Conservation (phyloP, 2,329 filamentous ascomycete genomes). For the Exophiala dermatitidis region DNA sequence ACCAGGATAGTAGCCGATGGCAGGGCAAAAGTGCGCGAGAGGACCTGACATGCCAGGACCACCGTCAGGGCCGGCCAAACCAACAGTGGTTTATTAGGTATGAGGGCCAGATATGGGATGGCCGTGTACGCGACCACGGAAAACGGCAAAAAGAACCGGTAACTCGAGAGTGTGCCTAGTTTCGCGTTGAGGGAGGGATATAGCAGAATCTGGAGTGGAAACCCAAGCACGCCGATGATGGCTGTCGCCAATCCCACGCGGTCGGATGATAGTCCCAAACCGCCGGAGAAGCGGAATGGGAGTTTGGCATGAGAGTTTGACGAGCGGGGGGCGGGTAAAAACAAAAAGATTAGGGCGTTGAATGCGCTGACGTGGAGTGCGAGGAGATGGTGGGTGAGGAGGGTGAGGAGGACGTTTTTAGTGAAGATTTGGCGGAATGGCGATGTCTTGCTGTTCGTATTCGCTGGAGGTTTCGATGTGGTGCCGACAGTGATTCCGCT, state of each 20-base stretch:
- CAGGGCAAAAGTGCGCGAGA: conserved; percentile 62
- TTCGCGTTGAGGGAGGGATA: conserved; percentile 62
- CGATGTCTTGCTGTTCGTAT: background rate
- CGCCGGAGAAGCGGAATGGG: conserved; percentile 56
- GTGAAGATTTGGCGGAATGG: conserved; percentile 44
- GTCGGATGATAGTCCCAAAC: conserved; percentile 63
- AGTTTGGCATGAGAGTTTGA: conserved; percentile 20
- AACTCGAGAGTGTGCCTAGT: conserved; percentile 62
- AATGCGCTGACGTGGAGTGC: conserved; percentile 70
- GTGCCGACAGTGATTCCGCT: no score
- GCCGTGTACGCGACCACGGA: conserved; percentile 65
- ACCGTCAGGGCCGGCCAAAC: conserved; percentile 60
- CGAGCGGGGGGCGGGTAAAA: conserved; percentile 64
- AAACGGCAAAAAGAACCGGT: conserved; percentile 59
- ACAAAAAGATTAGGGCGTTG: conserved; percentile 68
- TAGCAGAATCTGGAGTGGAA: conserved; percentile 61
- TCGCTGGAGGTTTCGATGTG: no score
- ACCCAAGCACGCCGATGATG: conserved; percentile 67
- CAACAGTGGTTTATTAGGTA: conserved; percentile 49
- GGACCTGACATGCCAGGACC: conserved; percentile 62
- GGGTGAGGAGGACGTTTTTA: conserved; percentile 48
- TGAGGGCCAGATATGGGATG: conserved; percentile 62
- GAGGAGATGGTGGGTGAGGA: conserved; percentile 60
- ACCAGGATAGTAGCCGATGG: conserved; percentile 54
- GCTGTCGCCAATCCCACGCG: conserved; percentile 72